Percentiles rank a stretch among this genome's conserved stretches.
Conservation (phyloP, 805 yeast genomes). For the Wickerhamomyces canadensis region DNA sequence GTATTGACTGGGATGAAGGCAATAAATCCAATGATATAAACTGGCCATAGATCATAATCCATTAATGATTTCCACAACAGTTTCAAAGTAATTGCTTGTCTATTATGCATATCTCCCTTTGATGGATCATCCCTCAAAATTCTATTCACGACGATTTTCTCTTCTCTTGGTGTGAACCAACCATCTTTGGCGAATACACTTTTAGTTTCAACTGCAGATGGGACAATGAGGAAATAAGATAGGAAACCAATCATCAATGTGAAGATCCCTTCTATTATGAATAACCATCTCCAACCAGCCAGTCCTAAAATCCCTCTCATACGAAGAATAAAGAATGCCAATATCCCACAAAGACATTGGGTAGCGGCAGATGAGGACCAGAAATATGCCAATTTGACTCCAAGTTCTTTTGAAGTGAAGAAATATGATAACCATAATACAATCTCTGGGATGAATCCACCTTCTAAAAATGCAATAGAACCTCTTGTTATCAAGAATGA, state of each 20-base stretch:
- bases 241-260: slow-evolving; percentile 49
- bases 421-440: slow-evolving; percentile 64
- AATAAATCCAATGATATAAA: slow-evolving; percentile 43
- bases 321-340: slow-evolving; percentile 50
- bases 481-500: slow-evolving; percentile 44
- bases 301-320: slow-evolving; percentile 41
- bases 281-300: slow-evolving; percentile 65
- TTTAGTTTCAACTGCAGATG: slow-evolving; percentile 51
- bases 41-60: slow-evolving; percentile 55
- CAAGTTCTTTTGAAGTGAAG: slow-evolving; percentile 53
- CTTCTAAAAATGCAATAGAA: slow-evolving; percentile 50
- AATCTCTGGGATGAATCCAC: slow-evolving; percentile 64
- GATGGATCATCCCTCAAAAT: slow-evolving; percentile 62
- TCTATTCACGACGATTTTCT: slow-evolving; percentile 52
- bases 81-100: slow-evolving; percentile 41
- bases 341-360: slow-evolving; percentile 39
- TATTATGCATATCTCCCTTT: slow-evolving; percentile 61
- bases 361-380: slow-evolving; percentile 52
- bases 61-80: slow-evolving; percentile 33
- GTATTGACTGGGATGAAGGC: slow-evolving; percentile 33
- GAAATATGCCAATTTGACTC: slow-evolving; percentile 54
- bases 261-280: slow-evolving; percentile 56
- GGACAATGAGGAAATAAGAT: slow-evolving; percentile 46
- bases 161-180: slow-evolving; percentile 49
- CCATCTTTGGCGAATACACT: slow-evolving; percentile 45